Evolutionary conservation across 169 alveolate species (phyloP).

Genomic region (Cryptosporidium tyzzeri): DNA sequence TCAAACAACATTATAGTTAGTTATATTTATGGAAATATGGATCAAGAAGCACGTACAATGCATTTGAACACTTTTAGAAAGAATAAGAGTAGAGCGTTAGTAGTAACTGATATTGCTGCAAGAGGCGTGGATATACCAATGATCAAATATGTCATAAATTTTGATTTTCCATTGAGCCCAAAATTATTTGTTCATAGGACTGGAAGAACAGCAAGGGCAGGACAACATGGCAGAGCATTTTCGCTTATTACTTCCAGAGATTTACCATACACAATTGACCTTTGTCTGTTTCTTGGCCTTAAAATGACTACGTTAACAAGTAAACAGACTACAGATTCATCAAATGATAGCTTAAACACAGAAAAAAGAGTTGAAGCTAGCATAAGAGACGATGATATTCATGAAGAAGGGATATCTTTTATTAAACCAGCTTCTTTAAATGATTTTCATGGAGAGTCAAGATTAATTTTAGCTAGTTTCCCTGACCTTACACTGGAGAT

Average conservation of each 20-base stretch:
- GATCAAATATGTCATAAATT: conserved; percentile 88
- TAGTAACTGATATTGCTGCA: conserved; percentile 91
- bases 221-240: conserved; percentile 83
- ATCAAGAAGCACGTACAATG: conserved; percentile 88
- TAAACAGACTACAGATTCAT: not conserved
- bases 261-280: conserved; percentile 84
- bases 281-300: conserved; percentile 79
- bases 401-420: not conserved
- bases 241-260: conserved; percentile 82
- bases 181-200: conserved; percentile 86
- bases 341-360: not conserved
- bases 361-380: not conserved
- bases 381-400: not conserved
- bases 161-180: conserved; percentile 78
- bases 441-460: not conserved
- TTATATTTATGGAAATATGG: conserved; percentile 91
- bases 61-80: conserved; percentile 84
- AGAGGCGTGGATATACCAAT: conserved; percentile 93
- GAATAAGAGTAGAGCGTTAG: conserved; percentile 81
- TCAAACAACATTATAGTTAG: conserved; percentile 80
- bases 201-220: conserved; percentile 95
- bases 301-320: conserved; percentile 13
- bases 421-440: not conserved
- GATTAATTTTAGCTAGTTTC: conserved; percentile 32
- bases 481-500: conserved; percentile 64